phyloP scores from a whole-genome alignment of 2,329 filamentous ascomycete genomes.

The Pyricularia sp. region DNA sequence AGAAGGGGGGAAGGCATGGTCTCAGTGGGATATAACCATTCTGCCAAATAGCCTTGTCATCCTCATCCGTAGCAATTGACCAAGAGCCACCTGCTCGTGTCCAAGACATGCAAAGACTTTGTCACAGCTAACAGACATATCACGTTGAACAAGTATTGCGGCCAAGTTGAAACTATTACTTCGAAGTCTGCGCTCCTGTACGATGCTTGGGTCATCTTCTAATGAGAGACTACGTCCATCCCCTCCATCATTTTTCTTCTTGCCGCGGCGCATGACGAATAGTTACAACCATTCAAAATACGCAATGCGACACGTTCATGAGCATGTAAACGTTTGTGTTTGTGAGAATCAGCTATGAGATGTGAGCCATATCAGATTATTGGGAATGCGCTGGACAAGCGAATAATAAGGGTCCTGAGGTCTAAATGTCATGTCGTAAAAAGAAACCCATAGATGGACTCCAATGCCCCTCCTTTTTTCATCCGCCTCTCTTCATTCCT shows the following conservation, averaged over 20 bases:
- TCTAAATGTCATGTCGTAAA: constrained; percentile 7
- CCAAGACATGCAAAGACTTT: background rate
- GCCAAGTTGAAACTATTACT: background rate
- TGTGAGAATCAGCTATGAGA: constrained; percentile 1
- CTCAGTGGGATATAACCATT: background rate
- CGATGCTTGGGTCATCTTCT: background rate
- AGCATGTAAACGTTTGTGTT: background rate
- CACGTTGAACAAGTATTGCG: background rate
- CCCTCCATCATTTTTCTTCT: background rate
- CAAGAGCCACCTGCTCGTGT: background rate
- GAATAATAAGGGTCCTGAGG: constrained; percentile 6
- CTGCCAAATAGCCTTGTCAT: background rate
- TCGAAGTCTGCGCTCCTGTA: background rate
- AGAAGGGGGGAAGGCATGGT: too few species aligned
- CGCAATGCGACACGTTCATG: background rate
- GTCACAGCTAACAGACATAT: background rate
- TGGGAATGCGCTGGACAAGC: constrained; percentile 2
- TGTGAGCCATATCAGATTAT: background rate
- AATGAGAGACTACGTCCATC: background rate
- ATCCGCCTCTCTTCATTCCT: constrained; percentile 13
- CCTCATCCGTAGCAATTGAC: background rate
- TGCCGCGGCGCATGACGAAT: background rate
- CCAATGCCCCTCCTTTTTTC: constrained; percentile 15
- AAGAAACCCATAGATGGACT: constrained; percentile 14
- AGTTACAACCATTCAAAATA: background rate